Conservation (phyloP, 1,139 yeast species). For the Groenewaldozyma sp. region DNA sequence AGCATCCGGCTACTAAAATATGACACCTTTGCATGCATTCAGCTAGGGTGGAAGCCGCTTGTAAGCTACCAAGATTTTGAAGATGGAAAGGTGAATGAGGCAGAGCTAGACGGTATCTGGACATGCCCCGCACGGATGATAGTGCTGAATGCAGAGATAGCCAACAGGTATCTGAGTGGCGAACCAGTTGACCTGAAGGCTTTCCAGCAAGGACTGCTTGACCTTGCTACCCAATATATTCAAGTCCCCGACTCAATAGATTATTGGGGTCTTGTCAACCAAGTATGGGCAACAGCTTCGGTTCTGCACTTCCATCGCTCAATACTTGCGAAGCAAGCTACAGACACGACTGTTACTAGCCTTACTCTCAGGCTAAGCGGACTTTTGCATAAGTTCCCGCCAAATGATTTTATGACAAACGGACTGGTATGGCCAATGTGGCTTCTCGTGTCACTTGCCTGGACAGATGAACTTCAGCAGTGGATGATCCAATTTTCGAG, state of each 20-base stretch:
- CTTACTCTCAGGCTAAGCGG: no score
- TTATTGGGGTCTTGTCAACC: neutral
- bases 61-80: constrained; percentile 2
- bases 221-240: no score
- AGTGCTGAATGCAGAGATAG: constrained; percentile 6
- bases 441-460: constrained; percentile 4
- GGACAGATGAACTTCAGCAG: neutral
- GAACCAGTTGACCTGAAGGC: neutral
- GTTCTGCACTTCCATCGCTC: constrained; percentile 3
- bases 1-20: constrained; percentile 6
- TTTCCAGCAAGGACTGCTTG: no score
- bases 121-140: constrained; percentile 6
- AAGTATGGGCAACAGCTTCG: constrained; percentile 3
- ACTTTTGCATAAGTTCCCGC: neutral
- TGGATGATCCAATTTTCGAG: neutral
- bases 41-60: constrained; percentile 3
- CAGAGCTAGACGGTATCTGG: constrained; percentile 4
- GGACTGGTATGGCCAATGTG: constrained; percentile 8
- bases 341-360: no score
- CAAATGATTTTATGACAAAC: constrained; percentile 4
- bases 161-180: neutral
- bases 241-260: no score
- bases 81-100: constrained; percentile 1
- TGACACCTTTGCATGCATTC: constrained; percentile 7
- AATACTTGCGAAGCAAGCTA: neutral